Percentiles rank a stretch among this genome's conserved stretches.
Evolutionary conservation across 2,329 filamentous ascomycete genomes (phyloP).

Genomic region (Fonsecaea nubica): DNA sequence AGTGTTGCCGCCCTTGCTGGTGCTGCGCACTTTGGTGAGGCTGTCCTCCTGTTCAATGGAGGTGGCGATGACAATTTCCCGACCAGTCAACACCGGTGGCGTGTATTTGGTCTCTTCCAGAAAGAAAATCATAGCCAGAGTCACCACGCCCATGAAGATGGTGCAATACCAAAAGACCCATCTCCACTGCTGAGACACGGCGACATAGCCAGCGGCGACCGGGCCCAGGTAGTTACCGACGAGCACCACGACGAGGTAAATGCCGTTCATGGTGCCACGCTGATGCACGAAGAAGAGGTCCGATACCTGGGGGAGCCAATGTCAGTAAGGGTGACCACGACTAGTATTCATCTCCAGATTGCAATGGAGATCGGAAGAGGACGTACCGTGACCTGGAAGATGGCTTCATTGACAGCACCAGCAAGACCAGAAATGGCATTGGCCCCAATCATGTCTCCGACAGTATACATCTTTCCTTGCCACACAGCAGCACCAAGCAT

Average conservation of each 20-base stretch:
- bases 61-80: conserved; percentile 18
- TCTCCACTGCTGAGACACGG: conserved; percentile 46
- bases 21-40: conserved; percentile 29
- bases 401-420: conserved; percentile 51
- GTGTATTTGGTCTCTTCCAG: conserved; percentile 50
- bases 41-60: conserved; percentile 3
- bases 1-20: conserved; percentile 18
- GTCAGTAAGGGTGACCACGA: not conserved
- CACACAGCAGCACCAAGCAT: conserved; percentile 48
- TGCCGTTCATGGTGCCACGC: conserved; percentile 58
- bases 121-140: conserved; percentile 45
- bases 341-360: not conserved
- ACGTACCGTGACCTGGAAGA: conserved; percentile 52
- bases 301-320: conserved; percentile 44
- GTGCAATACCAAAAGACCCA: conserved; percentile 47
- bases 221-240: conserved; percentile 46
- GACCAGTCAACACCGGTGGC: conserved; percentile 34
- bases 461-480: conserved; percentile 51
- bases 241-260: conserved; percentile 55
- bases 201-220: conserved; percentile 46
- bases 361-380: not conserved
- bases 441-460: conserved; percentile 50
- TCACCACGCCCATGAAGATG: conserved; percentile 43
- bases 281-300: conserved; percentile 61
- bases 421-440: conserved; percentile 52